Evolutionary conservation across 768 basidiomycete genomes (phyloP).

Genomic region (Coprinopsis strossmayeri): DNA sequence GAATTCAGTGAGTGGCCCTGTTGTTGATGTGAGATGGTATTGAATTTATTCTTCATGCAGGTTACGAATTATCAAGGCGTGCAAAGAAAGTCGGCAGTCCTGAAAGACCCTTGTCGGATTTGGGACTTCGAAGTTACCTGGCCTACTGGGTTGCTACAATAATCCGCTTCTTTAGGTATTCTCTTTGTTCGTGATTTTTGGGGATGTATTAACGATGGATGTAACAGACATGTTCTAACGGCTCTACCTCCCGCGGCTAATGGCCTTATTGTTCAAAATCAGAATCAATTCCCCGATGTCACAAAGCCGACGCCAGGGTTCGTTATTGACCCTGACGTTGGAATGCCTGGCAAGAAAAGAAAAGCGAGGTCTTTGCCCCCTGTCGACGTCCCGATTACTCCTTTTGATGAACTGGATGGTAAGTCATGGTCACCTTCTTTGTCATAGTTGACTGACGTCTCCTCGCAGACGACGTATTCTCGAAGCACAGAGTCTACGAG

Average conservation of each 20-base stretch:
- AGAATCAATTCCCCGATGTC: constrained; percentile 37
- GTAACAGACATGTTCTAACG: constrained; percentile 49
- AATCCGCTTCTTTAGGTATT: constrained; percentile 74
- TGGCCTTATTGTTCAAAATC: constrained; percentile 30
- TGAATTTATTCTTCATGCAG: constrained; percentile 29
- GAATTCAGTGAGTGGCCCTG: constrained; percentile 82
- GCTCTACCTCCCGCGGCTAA: constrained; percentile 50
- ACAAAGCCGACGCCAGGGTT: constrained; percentile 26
- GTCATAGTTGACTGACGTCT: background rate
- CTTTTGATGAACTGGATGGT: constrained; percentile 31
- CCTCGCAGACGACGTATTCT: constrained; percentile 44
- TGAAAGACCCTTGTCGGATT: constrained; percentile 90
- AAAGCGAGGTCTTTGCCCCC: constrained; percentile 63
- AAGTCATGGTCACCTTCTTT: constrained; percentile 8
- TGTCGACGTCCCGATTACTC: constrained; percentile 25
- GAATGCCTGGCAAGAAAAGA: constrained; percentile 37
- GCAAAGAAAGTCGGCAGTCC: constrained; percentile 82
- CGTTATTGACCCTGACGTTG: constrained; percentile 18
- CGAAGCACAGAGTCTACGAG: constrained; percentile 48
- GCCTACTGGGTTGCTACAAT: constrained; percentile 83
- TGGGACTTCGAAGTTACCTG: constrained; percentile 87
- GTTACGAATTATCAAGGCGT: constrained; percentile 86
- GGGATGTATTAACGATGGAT: too few species aligned
- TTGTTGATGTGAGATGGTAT: background rate
- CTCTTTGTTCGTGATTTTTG: too few species aligned